phyloP scores from a whole-genome alignment of 1,139 yeast species.

The Yarrowia galli region DNA sequence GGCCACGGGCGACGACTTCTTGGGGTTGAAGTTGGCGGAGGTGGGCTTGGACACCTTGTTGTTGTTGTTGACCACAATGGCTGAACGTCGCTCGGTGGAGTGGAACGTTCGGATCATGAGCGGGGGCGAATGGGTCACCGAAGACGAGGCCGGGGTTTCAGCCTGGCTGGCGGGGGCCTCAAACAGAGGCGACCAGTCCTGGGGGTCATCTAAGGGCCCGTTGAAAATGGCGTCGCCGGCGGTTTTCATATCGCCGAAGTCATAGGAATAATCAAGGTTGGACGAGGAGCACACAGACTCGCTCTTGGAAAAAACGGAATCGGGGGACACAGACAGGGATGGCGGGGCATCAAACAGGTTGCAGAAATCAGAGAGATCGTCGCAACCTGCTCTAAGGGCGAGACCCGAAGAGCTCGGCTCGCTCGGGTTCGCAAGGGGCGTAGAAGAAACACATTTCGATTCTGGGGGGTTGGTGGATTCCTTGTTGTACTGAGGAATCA shows the following conservation, averaged over 20 bases:
- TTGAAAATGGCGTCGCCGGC: conserved; percentile 34
- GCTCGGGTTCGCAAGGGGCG: conserved; percentile 8
- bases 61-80: conserved; percentile 36
- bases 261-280: conserved; percentile 35
- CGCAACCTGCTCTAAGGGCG: conserved; percentile 2
- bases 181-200: conserved; percentile 41
- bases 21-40: not conserved
- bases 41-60: conserved; percentile 32
- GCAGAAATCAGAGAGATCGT: conserved; percentile 20
- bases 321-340: conserved; percentile 33
- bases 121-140: conserved; percentile 26
- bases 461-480: conserved; percentile 21
- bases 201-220: conserved; percentile 38
- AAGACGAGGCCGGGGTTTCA: conserved; percentile 17
- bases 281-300: conserved; percentile 36
- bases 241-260: conserved; percentile 18
- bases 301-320: conserved; percentile 36
- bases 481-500: conserved; percentile 31
- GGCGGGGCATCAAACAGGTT: conserved; percentile 33
- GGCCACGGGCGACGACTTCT: conserved; percentile 66
- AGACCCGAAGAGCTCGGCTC: not conserved
- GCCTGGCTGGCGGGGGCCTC: conserved; percentile 36
- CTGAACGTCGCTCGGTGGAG: conserved; percentile 38
- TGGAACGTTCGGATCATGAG: conserved; percentile 36
- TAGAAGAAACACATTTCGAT: conserved; percentile 22